phyloP scores from a whole-genome alignment of 768 basidiomycete species.

The Porphyrellus cyaneotinctus region DNA sequence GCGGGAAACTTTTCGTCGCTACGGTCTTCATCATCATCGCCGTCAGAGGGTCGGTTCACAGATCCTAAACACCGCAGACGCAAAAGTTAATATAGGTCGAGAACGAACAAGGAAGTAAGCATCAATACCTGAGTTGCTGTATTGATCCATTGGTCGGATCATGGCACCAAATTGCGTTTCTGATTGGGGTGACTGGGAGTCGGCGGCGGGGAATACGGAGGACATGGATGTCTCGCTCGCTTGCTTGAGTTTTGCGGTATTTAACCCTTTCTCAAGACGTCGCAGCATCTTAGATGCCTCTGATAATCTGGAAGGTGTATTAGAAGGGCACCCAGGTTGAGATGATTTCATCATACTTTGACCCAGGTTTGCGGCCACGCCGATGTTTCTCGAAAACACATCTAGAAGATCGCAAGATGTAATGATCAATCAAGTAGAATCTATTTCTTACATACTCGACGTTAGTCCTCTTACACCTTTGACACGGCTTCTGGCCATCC shows the following conservation, averaged over 20 bases:
- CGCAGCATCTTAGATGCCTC: constrained; percentile 89
- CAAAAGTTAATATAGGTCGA: constrained; percentile 2
- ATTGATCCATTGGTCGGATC: constrained; percentile 29
- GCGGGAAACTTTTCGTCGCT: constrained; percentile 70
- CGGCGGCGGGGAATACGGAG: constrained; percentile 32
- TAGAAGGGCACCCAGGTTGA: not conserved
- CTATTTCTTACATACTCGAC: constrained; percentile 51
- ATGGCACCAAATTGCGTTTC: constrained; percentile 29
- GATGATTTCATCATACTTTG: constrained; percentile 55
- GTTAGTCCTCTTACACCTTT: constrained; percentile 79
- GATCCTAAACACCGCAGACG: constrained; percentile 17
- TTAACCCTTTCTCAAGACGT: constrained; percentile 79
- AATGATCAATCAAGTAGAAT: constrained; percentile 4
- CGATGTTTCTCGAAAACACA: constrained; percentile 89
- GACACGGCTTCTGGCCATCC: constrained; percentile 75
- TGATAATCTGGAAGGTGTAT: constrained; percentile 53
- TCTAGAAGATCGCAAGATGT: constrained; percentile 35
- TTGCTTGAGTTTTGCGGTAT: constrained; percentile 71
- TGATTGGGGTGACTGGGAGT: constrained; percentile 23
- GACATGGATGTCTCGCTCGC: constrained; percentile 31
- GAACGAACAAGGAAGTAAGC: not conserved
- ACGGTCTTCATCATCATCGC: constrained; percentile 66
- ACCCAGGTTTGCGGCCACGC: constrained; percentile 83
- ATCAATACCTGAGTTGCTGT: constrained; percentile 27
- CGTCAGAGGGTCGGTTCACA: constrained; percentile 27